Evolutionary conservation across 495 filamentous ascomycete species (phyloP), one percentile per base, ranked within the genome.

Genomic region (Hypomontagnella monticulosa): DNA sequence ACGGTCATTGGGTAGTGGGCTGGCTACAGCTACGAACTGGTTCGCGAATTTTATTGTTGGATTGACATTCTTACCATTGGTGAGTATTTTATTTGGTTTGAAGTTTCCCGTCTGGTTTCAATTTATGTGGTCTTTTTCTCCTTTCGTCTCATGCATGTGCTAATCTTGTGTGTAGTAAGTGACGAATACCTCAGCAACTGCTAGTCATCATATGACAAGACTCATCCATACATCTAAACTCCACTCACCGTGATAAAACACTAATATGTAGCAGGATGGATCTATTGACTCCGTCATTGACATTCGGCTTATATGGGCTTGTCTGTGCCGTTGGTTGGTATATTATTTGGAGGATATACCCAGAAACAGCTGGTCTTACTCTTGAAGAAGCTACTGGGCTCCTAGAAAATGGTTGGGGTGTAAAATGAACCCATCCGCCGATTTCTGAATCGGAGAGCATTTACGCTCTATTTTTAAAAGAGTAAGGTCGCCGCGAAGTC

Each of bases 21-120:
- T 96, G n/a, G 87, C 91, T 1, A 97, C 93, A 12, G 88, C 90
- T 2, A 94, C 91, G 4, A 97, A 97, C 64, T 97, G 93, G 93
- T 84, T 83, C 12, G 87, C 88, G 4, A 97, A 97, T 75, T 92
- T 93, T 64, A 72, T 96, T n/a, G 85, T 97, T 9, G 93, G 93
- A 0, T 79, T 93, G 43, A 93, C 91, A 0, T 97, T 97, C 64
- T 73, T 97, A 61, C 89, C 91, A 0, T 84, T 96, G 83, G 66
- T 69, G 16, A 41, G 66, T 61, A 50, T n/a, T 23, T 12, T 36
- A 50, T 50, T 36, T 10, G n/a, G 48, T 32, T 52, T 52, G 3
- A 38, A 42, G 11, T 16, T 20, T n/a, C 15, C 41, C 12, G 41
- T 38, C 36, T 11, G 11, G n/a, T 38, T 14, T 2, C 2, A 52